Percentiles rank a stretch among this genome's conserved stretches.
These are phyloP conservation scores for Panicum virgatum DNA, from an alignment of 202 grass and related monocot species.

Conservation along the genomic window DNA sequence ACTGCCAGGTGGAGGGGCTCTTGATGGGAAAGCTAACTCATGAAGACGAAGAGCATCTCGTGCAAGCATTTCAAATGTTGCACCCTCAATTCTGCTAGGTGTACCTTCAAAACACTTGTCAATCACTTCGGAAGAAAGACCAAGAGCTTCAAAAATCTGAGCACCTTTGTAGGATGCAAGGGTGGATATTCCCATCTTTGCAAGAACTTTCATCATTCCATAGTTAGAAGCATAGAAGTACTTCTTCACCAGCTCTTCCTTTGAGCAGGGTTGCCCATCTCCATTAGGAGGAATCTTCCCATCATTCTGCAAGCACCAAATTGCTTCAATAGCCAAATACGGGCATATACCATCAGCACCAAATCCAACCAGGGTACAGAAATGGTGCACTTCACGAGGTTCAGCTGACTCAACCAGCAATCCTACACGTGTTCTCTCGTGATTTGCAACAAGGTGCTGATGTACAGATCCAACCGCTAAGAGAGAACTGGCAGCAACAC, in stretches of 20 bases:
- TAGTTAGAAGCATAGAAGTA: constrained; percentile 95
- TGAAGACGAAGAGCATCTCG: constrained; percentile 88
- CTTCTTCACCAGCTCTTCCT: constrained; percentile 69
- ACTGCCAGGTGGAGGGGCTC: constrained; percentile 70
- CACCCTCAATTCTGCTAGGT: constrained; percentile 91
- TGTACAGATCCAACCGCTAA: constrained; percentile 96
- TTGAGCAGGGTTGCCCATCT: constrained; percentile 51
- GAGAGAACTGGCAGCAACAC: constrained; percentile 87
- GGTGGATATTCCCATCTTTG: constrained; percentile 99
- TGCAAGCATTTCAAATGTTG: constrained; percentile 95
- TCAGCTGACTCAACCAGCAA: constrained; percentile 91
- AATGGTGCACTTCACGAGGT: constrained; percentile 98
- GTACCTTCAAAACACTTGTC: constrained; percentile 90
- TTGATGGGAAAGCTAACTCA: constrained; percentile 82
- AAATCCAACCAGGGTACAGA: constrained; percentile 92
- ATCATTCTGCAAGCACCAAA: constrained; percentile 93
- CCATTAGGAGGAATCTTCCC: constrained; percentile 76
- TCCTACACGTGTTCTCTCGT: constrained; percentile 80
- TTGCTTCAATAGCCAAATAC: constrained; percentile 82
- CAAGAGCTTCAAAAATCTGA: constrained; percentile 98
- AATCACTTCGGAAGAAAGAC: constrained; percentile 84
- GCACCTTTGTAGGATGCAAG: constrained; percentile 99
- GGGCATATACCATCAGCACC: constrained; percentile 97
- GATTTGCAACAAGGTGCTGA: constrained; percentile 93
- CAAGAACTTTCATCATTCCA: constrained; percentile 99